phyloP scores from a whole-genome alignment of 495 filamentous ascomycete genomes.

The Penicillium longicatenatum region DNA sequence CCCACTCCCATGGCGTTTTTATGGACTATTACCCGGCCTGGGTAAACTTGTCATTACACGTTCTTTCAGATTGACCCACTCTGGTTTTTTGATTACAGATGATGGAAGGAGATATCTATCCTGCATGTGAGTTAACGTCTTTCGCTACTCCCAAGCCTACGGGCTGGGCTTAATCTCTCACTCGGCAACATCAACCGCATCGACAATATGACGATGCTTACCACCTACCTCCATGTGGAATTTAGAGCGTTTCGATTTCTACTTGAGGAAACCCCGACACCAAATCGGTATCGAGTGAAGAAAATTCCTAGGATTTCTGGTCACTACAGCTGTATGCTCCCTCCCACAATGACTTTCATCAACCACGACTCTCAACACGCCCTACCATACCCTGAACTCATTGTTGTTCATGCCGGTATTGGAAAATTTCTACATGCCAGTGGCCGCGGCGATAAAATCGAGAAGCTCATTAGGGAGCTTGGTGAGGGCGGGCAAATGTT shows the following conservation, averaged over 20 bases:
- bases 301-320: neutral
- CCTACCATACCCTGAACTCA: conserved; percentile 2
- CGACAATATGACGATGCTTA: neutral
- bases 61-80: no score
- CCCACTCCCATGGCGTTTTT: no score
- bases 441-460: conserved; percentile 8
- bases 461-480: conserved; percentile 1
- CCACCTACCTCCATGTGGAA: neutral
- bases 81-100: no score
- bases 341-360: neutral
- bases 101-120: no score
- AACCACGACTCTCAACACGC: conserved; percentile 10
- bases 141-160: no score
- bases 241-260: neutral
- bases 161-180: no score
- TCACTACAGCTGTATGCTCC: neutral
- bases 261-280: neutral
- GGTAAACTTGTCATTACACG: no score
- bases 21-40: no score
- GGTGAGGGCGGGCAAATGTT: conserved; percentile 1
- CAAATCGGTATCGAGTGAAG: conserved; percentile 7
- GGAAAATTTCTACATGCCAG: conserved; percentile 14
- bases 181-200: neutral
- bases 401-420: conserved; percentile 12
- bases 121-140: no score